Percentiles rank a stretch among this genome's conserved stretches.
Evolutionary conservation across 192 early-diverging fungal species (phyloP).

Genomic region (Backusella australiensis): DNA sequence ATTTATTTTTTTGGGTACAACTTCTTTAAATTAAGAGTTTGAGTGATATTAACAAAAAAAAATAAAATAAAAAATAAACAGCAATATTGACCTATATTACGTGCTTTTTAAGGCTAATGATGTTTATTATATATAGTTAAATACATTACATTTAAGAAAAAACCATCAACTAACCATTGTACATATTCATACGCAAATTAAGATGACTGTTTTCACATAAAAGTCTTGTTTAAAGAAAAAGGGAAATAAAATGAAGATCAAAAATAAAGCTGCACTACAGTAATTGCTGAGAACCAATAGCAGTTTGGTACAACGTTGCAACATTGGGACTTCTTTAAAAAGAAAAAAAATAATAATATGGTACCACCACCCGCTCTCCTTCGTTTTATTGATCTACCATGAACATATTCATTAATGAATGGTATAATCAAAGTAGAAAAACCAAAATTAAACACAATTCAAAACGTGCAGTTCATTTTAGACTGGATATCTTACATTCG

Average conservation of each 20-base stretch:
- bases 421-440: neutral
- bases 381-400: neutral
- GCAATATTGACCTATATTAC: neutral
- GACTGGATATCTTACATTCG: neutral
- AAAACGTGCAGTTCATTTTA: too few species aligned
- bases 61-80: neutral
- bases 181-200: neutral
- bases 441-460: neutral
- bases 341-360: neutral
- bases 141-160: neutral
- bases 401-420: neutral
- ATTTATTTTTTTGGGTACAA: neutral
- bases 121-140: neutral
- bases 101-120: neutral
- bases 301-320: neutral
- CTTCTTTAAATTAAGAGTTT: neutral
- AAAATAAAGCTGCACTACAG: neutral
- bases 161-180: neutral
- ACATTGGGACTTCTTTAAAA: constrained; percentile 4
- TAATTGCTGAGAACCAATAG: constrained; percentile 2
- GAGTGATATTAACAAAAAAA: neutral
- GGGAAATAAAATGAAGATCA: constrained; percentile 2
- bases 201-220: neutral
- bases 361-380: neutral
- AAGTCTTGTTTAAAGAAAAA: neutral